These are phyloP conservation scores for Russula olivacea DNA, from an alignment of 768 basidiomycete genomes.

Conservation along the genomic window DNA sequence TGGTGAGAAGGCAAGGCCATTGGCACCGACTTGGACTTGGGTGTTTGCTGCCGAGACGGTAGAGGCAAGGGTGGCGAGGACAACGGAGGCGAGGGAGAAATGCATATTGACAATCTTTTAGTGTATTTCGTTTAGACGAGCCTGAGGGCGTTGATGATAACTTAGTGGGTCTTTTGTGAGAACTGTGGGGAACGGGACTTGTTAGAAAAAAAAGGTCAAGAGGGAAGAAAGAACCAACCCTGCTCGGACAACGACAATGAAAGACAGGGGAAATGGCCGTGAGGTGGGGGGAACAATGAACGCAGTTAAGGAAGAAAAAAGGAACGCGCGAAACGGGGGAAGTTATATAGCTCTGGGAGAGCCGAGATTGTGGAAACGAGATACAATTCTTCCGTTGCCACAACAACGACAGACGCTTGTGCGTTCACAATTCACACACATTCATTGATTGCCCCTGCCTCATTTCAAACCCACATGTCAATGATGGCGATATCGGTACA, in stretches of 20 bases:
- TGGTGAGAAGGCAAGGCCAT: constrained; percentile 20
- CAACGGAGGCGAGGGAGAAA: constrained; percentile 18
- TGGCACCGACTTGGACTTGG: constrained; percentile 20
- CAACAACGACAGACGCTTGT: neutral
- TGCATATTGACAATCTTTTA: constrained; percentile 18
- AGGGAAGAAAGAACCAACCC: constrained; percentile 32
- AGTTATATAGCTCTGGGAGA: constrained; percentile 1
- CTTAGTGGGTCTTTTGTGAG: constrained; percentile 20
- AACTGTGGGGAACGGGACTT: constrained; percentile 3
- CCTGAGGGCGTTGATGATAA: neutral
- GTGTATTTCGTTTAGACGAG: constrained; percentile 1
- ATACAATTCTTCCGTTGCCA: constrained; percentile 8
- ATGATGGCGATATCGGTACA: neutral
- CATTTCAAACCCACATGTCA: neutral
- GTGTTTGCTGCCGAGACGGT: constrained; percentile 3
- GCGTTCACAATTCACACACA: neutral
- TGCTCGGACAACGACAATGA: constrained; percentile 39
- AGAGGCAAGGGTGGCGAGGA: constrained; percentile 17
- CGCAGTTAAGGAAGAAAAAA: constrained; percentile 9
- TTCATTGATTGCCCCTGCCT: neutral
- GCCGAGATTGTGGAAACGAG: neutral
- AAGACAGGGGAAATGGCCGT: constrained; percentile 33
- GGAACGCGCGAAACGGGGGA: neutral
- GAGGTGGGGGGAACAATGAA: constrained; percentile 25
- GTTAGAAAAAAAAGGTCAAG: neutral